Evolutionary conservation across 1,284 basidiomycete genomes (phyloP), one percentile per base, ranked within the genome.

Genomic region (Cryptococcus sp.): DNA sequence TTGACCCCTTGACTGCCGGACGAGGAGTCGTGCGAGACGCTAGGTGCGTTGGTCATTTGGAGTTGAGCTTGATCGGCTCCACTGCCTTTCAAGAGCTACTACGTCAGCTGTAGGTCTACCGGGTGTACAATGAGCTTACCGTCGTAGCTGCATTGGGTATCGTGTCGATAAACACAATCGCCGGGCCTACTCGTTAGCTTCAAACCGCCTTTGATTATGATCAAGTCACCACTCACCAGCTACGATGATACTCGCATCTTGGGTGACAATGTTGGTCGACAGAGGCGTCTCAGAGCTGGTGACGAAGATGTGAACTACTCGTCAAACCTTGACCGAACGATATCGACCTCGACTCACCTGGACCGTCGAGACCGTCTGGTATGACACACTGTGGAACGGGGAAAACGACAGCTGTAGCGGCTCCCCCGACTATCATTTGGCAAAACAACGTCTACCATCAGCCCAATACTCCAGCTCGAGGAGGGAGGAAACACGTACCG

Each of bases 371-470:
- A 9, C 46, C 51, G 23, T 54, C 52, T 3, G 57, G 57, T 10
- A 59, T 51, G 6, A 35, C 45, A 36, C 57, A 59, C 18, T 54
- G 24, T 12, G 32, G 36, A n/a, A 85, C 65, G 4, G 85, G 81
- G 34, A 86, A 75, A 25, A 78, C 60, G 60, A 85, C 74, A 2
- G 85, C 75, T 60, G 69, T 68, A 43, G 80, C 69, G n/a, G 73
- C 57, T 32, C 83, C 82, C 33, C 85, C 86, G 47, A 81, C 60
- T 56, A 88, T 73, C 80, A 88, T 85, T 72, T 88, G 83, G 72
- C 87, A 89, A 72, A 77, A 81, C 28, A 86, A 65, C 47, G 64
- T 67, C 83, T 85, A 12, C 25, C 6, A 4, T 22, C 12, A 34
- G 21, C 16, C n/a, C n/a, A n/a, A n/a, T n/a, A n/a, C n/a, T n/a